Conservation (phyloP, 1,284 basidiomycete genomes). For the Irpex sp. region DNA sequence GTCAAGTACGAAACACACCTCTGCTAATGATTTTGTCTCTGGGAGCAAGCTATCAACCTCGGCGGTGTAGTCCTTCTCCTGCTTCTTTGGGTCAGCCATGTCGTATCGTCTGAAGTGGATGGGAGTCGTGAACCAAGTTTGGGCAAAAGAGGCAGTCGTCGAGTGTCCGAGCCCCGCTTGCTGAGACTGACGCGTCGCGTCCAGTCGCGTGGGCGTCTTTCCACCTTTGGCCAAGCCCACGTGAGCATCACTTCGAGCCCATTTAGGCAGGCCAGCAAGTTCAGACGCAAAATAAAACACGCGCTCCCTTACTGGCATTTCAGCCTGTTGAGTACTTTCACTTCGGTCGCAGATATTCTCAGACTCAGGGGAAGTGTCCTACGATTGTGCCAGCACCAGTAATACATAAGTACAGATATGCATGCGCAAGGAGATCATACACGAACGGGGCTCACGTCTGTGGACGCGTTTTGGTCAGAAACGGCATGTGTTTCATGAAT, state of each 20-base stretch:
- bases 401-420: slow-evolving; percentile 41
- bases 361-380: slow-evolving; percentile 33
- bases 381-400: slow-evolving; percentile 40
- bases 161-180: slow-evolving; percentile 4
- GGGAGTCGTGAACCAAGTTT: slow-evolving; percentile 26
- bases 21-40: slow-evolving; percentile 48
- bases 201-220: slow-evolving; percentile 23
- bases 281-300: slow-evolving; percentile 12
- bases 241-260: slow-evolving; percentile 13
- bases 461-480: slow-evolving; percentile 5
- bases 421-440: slow-evolving; percentile 39
- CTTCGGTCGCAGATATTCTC: slow-evolving; percentile 2
- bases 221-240: slow-evolving; percentile 20
- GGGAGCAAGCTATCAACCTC: slow-evolving; percentile 66
- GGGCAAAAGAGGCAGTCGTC: slow-evolving; percentile 23
- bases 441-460: slow-evolving; percentile 35
- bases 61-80: slow-evolving; percentile 72
- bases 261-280: slow-evolving; percentile 13
- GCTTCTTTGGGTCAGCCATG: slow-evolving; percentile 78
- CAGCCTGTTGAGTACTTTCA: slow-evolving; percentile 2
- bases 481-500: slow-evolving; percentile 15
- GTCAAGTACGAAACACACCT: slow-evolving; percentile 38
- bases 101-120: slow-evolving; percentile 18
- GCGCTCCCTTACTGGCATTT: slow-evolving; percentile 13
- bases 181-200: slow-evolving; percentile 65